A percentile compares a stretch with the other conserved stretches of the same genome.
Evolutionary conservation across 2,329 filamentous ascomycete species (phyloP).

Genomic region (Cadophora sp.): DNA sequence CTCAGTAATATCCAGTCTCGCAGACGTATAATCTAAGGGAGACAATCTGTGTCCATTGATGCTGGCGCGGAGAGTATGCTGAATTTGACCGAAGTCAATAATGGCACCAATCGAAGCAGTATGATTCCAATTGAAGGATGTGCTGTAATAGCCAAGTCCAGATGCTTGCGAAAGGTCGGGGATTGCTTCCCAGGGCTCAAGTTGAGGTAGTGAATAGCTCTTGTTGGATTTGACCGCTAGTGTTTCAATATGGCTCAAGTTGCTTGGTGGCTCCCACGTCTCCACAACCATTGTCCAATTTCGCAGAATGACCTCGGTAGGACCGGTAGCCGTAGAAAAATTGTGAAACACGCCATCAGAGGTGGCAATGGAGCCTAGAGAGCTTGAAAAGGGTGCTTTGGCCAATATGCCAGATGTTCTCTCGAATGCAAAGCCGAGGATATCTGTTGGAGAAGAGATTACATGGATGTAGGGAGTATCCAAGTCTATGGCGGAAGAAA

Average conservation of each 20-base stretch:
- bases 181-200: constrained; percentile 47
- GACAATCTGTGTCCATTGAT: neutral
- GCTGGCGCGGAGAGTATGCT: neutral
- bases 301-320: neutral
- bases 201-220: constrained; percentile 41
- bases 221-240: constrained; percentile 41
- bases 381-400: constrained; percentile 6
- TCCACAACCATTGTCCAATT: constrained; percentile 49
- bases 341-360: neutral
- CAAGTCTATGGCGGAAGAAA: constrained; percentile 32
- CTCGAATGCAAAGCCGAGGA: too few relatives aligned
- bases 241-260: constrained; percentile 41
- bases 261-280: constrained; percentile 47
- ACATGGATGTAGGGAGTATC: too few relatives aligned
- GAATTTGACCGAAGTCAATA: neutral
- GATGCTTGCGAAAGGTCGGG: constrained; percentile 41
- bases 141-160: constrained; percentile 46
- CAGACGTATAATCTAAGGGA: neutral
- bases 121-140: constrained; percentile 41
- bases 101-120: neutral
- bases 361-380: constrained; percentile 8
- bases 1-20: constrained; percentile 3
- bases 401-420: neutral
- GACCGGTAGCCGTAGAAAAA: neutral
- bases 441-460: too few relatives aligned